A percentile compares a stretch with the other conserved stretches of the same genome.
phyloP scores from a whole-genome alignment of 2,329 filamentous ascomycete genomes.

The Didymella pomorum region DNA sequence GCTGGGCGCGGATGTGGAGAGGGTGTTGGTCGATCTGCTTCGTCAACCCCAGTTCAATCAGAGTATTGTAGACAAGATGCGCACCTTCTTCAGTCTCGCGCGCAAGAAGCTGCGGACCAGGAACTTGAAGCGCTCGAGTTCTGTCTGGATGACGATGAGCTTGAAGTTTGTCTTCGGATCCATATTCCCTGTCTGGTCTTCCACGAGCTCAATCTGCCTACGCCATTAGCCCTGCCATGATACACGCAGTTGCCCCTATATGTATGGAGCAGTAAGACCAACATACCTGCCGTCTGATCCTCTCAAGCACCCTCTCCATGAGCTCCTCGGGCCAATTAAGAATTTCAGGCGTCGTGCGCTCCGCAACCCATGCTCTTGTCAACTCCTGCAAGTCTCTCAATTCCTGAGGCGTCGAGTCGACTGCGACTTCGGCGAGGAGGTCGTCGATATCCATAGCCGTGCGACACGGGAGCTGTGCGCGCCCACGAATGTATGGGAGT shows the following conservation, averaged over 20 bases:
- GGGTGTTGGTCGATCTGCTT: constrained; percentile 76
- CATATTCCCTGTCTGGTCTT: constrained; percentile 77
- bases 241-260: not conserved
- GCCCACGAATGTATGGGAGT: not conserved
- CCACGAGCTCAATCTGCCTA: constrained; percentile 58
- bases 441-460: constrained; percentile 58
- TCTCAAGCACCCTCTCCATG: constrained; percentile 81
- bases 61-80: not conserved
- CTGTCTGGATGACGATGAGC: constrained; percentile 94
- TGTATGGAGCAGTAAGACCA: not conserved
- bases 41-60: too few relatives aligned
- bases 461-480: not conserved
- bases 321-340: constrained; percentile 78
- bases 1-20: constrained; percentile 71
- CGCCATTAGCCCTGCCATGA: constrained; percentile 29
- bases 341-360: constrained; percentile 89
- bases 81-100: constrained; percentile 84
- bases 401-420: constrained; percentile 60
- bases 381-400: constrained; percentile 84
- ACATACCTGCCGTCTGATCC: constrained; percentile 50
- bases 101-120: constrained; percentile 84
- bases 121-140: constrained; percentile 93
- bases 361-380: constrained; percentile 91
- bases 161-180: constrained; percentile 91
- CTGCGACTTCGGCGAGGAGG: constrained; percentile 60